Base-by-base conservation (phyloP, 23 red algal genomes). In the Agarophyton chilense region DNA sequence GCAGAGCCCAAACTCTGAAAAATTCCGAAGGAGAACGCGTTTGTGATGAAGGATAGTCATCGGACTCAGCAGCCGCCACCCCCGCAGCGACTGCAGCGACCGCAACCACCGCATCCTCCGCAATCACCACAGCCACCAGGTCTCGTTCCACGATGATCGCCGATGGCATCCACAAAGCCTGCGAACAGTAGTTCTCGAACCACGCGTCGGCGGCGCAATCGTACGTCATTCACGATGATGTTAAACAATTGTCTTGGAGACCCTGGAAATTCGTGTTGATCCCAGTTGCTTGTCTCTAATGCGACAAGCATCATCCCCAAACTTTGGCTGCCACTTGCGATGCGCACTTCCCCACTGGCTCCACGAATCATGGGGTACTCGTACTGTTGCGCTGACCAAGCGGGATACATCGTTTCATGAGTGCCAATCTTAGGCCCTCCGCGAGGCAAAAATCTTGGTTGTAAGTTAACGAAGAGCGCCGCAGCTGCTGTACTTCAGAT, bases 341-440 rank as follows among this genome's bases (percentile, higher is more conserved):
- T 61, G 22, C n/a, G 56, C 22, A 61, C 10, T 31, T 74, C 68
- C 21, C 41, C 68, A 42, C 68, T 32, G 7, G 68, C 68, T 47
- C 41, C 68, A 19, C 45, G 68, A 47, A 74, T n/a, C 41, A 74
- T 50, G n/a, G 32, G 9, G 22, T 74, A 74, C n/a, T 50, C 45
- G 12, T 44, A 26, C 45, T 44, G 68, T 14, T 43, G 33, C 39
- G 22, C 45, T 44, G 39, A 47, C 68, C 68, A 44, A 41, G 39
- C 68, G 19, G 68, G 68, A 74, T 74, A 74, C 68, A 74, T 74
- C 33, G 68, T 74, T 47, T 74, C 68, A 25, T 43, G 18, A 21
- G n/a, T 50, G 18, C 45, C 45, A 44, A 74, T 14, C 3, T 61
- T 1, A 9, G 56, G n/a, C 2, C 56, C 56, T 21, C 56, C 56